These are phyloP conservation scores for Beta macrorhiza DNA, from an alignment of 179 eudicot genomes.

Conservation along the genomic window DNA sequence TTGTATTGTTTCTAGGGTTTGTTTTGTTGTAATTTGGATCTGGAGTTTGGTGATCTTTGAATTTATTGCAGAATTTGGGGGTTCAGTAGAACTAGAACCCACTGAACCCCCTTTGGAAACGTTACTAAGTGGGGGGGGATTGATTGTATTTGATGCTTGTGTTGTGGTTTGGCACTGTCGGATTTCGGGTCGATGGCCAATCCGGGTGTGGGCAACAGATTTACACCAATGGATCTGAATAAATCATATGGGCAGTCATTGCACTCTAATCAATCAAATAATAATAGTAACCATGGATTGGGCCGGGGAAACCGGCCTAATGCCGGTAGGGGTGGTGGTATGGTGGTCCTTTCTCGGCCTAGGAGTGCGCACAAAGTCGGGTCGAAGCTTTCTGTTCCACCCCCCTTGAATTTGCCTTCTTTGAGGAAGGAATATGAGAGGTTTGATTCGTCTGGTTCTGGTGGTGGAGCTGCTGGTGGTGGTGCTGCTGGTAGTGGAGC, in stretches of 20 bases:
- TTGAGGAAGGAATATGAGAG: conserved; percentile 90
- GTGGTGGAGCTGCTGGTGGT: conserved; percentile 50
- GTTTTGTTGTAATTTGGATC: too few species aligned
- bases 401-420: conserved; percentile 99
- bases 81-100: too few species aligned
- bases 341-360: conserved; percentile 85
- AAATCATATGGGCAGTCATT: conserved; percentile 81
- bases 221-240: conserved; percentile 80
- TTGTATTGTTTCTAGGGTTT: too few species aligned
- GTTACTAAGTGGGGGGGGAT: neutral
- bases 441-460: conserved; percentile 68
- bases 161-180: conserved; percentile 29
- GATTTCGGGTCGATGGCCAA: conserved; percentile 77
- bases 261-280: conserved; percentile 33
- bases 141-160: conserved; percentile 39
- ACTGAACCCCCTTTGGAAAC: too few species aligned
- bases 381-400: conserved; percentile 88
- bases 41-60: too few species aligned
- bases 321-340: conserved; percentile 62
- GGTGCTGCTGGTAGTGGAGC: conserved; percentile 54
- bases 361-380: conserved; percentile 62
- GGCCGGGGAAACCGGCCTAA: conserved; percentile 41
- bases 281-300: conserved; percentile 46
- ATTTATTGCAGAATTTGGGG: too few species aligned
- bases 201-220: conserved; percentile 64